These are phyloP conservation scores for Eutrema yunnanense DNA, from an alignment of 345 rosid species.

Conservation along the genomic window DNA sequence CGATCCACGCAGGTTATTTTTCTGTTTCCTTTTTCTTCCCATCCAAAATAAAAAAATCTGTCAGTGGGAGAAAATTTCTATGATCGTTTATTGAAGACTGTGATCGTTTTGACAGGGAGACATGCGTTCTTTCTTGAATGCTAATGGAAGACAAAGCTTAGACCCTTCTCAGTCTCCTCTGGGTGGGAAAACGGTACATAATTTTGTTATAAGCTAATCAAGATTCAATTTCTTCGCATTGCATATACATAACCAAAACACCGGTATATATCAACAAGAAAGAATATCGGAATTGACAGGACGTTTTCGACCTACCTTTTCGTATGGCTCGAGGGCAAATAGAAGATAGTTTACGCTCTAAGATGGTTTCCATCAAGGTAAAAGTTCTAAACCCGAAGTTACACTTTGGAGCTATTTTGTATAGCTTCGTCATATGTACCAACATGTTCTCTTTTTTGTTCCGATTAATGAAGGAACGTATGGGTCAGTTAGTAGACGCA, in stretches of 20 bases:
- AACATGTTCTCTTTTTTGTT: not conserved
- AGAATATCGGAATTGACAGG: slow-evolving; percentile 38
- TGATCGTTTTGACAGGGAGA: slow-evolving; percentile 48
- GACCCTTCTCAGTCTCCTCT: slow-evolving; percentile 86
- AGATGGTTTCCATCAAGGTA: slow-evolving; percentile 95
- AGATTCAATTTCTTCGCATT: not conserved
- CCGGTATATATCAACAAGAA: not conserved
- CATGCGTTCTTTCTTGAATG: slow-evolving; percentile 88
- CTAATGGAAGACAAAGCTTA: slow-evolving; percentile 53
- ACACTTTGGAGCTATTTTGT: not conserved
- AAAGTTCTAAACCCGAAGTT: not conserved
- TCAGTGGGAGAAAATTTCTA: not conserved
- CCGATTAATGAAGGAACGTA: slow-evolving; percentile 30
- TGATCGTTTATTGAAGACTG: not conserved
- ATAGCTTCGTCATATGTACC: not conserved
- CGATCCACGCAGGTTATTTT: slow-evolving; percentile 81
- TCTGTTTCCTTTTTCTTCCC: not conserved
- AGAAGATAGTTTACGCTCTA: slow-evolving; percentile 86
- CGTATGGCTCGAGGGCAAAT: slow-evolving; percentile 96
- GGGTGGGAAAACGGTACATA: slow-evolving; percentile 88
- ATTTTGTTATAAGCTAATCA: not conserved
- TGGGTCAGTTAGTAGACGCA: slow-evolving; percentile 89
- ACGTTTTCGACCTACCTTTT: slow-evolving; percentile 85
- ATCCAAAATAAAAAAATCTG: not conserved
- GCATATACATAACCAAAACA: not conserved